Percentiles rank a stretch among this genome's conserved stretches.
These are phyloP conservation scores for Lasiosphaeria hispida DNA, from an alignment of 495 filamentous ascomycete genomes.

Conservation along the genomic window DNA sequence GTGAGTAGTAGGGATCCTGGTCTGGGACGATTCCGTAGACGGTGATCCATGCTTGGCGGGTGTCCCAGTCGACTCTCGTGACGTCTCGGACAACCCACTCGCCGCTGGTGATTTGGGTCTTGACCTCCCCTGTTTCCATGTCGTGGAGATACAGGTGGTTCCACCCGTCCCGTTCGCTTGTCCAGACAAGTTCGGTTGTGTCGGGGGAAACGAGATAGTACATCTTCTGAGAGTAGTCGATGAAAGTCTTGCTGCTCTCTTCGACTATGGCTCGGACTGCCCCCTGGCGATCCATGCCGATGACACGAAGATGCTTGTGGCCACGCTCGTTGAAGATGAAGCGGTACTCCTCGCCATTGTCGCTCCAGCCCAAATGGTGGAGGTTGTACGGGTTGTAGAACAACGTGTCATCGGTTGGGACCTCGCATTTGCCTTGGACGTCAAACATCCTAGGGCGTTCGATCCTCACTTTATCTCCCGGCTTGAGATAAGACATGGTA, in stretches of 20 bases:
- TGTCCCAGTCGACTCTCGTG: constrained; percentile 18
- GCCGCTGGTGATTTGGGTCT: constrained; percentile 23
- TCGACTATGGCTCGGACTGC: constrained; percentile 21
- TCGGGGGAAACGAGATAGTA: constrained; percentile 13
- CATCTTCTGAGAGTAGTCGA: constrained; percentile 21
- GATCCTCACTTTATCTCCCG: constrained; percentile 19
- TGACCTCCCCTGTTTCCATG: constrained; percentile 16
- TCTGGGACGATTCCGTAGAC: constrained; percentile 15
- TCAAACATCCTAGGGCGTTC: constrained; percentile 22
- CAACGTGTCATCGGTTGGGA: constrained; percentile 15
- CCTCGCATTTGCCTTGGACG: constrained; percentile 13
- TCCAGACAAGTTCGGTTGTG: constrained; percentile 21
- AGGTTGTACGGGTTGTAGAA: constrained; percentile 20
- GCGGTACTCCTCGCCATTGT: constrained; percentile 20
- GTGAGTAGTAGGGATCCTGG: constrained; percentile 27
- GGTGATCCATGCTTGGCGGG: constrained; percentile 21
- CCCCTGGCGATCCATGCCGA: constrained; percentile 19
- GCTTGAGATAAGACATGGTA: constrained; percentile 19
- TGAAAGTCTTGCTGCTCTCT: constrained; percentile 24
- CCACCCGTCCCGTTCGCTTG: constrained; percentile 27
- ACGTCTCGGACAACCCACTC: constrained; percentile 22
- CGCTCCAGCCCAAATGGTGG: constrained; percentile 19
- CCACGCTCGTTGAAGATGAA: constrained; percentile 25
- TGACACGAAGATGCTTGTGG: constrained; percentile 18
- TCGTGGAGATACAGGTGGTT: constrained; percentile 28